Conservation (phyloP, 306 rosid genomes). For the Medicago lupulina region DNA sequence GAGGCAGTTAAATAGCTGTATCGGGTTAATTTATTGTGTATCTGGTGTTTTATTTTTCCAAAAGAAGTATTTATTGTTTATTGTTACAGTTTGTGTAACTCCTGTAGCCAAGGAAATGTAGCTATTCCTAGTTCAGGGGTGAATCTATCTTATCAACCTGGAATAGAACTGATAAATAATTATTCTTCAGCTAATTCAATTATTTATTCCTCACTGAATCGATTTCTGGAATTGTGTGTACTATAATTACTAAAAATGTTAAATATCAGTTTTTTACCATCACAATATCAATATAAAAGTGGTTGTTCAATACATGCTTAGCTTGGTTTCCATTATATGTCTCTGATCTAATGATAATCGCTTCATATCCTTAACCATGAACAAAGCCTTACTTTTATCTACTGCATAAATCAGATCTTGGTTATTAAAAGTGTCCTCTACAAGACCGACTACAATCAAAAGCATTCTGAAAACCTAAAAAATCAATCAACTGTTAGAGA, state of each 20-base stretch:
- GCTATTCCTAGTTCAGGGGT: constrained; percentile 41
- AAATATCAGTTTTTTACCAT: constrained; percentile 9
- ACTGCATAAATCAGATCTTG: neutral
- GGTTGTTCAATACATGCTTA: neutral
- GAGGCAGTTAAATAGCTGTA: constrained; percentile 45
- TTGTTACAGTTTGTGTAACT: constrained; percentile 43
- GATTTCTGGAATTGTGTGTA: constrained; percentile 25
- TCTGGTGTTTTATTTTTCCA: constrained; percentile 4
- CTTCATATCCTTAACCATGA: neutral
- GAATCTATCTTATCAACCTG: constrained; percentile 26
- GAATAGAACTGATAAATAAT: constrained; percentile 31
- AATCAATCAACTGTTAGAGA: no score
- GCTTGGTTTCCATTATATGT: neutral
- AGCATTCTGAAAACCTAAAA: no score
- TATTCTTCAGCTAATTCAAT: constrained; percentile 39
- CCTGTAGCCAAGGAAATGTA: constrained; percentile 35
- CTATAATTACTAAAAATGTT: constrained; percentile 33
- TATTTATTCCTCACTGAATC: constrained; percentile 24
- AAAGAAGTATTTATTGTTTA: constrained; percentile 12
- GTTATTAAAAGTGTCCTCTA: neutral
- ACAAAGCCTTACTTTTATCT: neutral
- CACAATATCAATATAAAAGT: neutral
- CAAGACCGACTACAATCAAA: no score
- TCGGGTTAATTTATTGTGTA: constrained; percentile 20
- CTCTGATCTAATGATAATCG: no score